Percentiles rank a stretch among this genome's conserved stretches.
Evolutionary conservation across 306 rosid species (phyloP).

Genomic region (Ammopiptanthus mongolicus): DNA sequence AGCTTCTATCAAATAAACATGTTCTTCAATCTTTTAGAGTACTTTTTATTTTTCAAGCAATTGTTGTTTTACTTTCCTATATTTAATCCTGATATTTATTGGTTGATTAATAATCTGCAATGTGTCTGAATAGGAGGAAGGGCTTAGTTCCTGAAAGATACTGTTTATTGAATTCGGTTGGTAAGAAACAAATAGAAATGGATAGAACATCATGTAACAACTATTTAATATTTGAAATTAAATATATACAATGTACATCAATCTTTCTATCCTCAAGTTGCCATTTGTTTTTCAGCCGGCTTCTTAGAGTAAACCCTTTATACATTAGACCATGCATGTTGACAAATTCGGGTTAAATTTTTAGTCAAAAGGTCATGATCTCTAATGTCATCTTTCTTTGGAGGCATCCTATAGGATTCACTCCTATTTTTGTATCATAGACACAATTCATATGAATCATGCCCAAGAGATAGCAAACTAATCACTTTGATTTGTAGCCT

Average conservation of each 20-base stretch:
- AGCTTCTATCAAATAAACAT: background rate
- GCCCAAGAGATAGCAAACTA: background rate
- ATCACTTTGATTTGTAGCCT: slow-evolving; percentile 3
- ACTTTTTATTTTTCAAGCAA: background rate
- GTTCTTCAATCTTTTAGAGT: background rate
- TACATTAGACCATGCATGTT: slow-evolving; percentile 10
- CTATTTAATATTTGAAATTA: background rate
- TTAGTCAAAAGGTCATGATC: slow-evolving; percentile 11
- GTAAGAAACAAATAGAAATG: slow-evolving; percentile 26
- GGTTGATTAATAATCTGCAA: background rate
- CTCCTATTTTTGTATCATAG: background rate
- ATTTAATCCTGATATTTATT: background rate
- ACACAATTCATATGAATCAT: background rate
- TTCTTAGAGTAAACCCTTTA: background rate
- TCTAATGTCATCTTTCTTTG: slow-evolving; percentile 18
- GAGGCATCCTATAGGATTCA: background rate
- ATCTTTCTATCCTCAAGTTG: slow-evolving; percentile 13
- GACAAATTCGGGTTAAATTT: background rate
- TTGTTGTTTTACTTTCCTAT: background rate
- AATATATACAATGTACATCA: background rate
- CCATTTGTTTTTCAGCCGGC: slow-evolving; percentile 41
- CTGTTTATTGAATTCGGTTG: slow-evolving; percentile 16
- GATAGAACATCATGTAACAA: background rate
- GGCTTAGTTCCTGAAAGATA: background rate
- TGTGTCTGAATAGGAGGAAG: background rate